These are phyloP conservation scores for Lentinula guzmanii DNA, from an alignment of 768 basidiomycete genomes.

Conservation along the genomic window DNA sequence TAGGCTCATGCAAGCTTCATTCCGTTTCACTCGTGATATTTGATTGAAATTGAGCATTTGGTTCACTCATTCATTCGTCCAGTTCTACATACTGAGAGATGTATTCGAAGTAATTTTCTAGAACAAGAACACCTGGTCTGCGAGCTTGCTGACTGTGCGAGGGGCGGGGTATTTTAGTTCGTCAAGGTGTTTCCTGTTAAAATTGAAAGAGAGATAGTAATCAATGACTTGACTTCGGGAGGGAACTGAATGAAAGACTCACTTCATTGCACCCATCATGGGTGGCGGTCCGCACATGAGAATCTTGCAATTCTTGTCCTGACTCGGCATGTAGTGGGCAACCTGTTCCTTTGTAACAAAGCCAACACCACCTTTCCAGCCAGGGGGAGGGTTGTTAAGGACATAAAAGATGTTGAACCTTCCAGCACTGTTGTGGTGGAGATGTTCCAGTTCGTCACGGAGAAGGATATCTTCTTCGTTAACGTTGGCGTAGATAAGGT, in stretches of 20 bases:
- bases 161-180: slow-evolving; percentile 86
- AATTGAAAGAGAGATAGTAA: neutral
- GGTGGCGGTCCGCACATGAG: slow-evolving; percentile 68
- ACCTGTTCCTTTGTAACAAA: slow-evolving; percentile 95
- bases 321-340: slow-evolving; percentile 67
- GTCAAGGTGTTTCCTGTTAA: slow-evolving; percentile 74
- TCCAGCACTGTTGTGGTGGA: slow-evolving; percentile 48
- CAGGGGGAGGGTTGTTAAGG: slow-evolving; percentile 87
- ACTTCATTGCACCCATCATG: slow-evolving; percentile 18
- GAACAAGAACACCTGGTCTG: slow-evolving; percentile 58
- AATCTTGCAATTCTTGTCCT: slow-evolving; percentile 66
- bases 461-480: slow-evolving; percentile 89
- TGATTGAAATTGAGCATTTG: neutral
- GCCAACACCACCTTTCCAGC: slow-evolving; percentile 86
- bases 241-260: slow-evolving; percentile 5
- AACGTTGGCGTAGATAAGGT: slow-evolving; percentile 96
- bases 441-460: slow-evolving; percentile 78
- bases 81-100: neutral
- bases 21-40: no score
- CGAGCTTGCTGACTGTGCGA: slow-evolving; percentile 87
- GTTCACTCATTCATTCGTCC: neutral
- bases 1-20: no score
- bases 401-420: slow-evolving; percentile 83
- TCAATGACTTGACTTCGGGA: slow-evolving; percentile 11
- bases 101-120: neutral